A percentile compares a stretch with the other conserved stretches of the same genome.
phyloP scores from a whole-genome alignment of 2,329 filamentous ascomycete species.

The Hymenoscyphus salicellus region DNA sequence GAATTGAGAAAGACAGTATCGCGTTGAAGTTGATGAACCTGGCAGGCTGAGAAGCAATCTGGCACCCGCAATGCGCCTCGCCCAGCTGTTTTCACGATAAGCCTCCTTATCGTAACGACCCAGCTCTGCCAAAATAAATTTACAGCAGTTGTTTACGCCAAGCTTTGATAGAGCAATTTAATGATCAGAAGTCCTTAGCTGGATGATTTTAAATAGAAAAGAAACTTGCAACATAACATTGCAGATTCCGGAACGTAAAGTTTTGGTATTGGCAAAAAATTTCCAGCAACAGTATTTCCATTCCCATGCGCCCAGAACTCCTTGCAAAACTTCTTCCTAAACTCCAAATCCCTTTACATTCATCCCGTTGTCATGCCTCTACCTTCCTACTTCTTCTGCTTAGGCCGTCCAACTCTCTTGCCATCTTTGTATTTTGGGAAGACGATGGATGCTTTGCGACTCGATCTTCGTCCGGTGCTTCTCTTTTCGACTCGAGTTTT shows the following conservation, averaged over 20 bases:
- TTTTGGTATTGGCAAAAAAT: not conserved
- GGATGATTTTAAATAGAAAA: not conserved
- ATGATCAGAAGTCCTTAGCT: not conserved
- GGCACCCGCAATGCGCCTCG: not conserved
- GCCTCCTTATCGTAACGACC: not conserved
- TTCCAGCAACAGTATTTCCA: not conserved
- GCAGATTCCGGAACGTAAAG: not conserved
- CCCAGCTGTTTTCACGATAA: not conserved
- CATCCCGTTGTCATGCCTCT: not conserved
- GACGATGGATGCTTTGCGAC: slow-evolving; percentile 55
- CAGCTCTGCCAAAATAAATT: not conserved
- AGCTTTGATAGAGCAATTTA: not conserved
- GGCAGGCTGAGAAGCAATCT: not conserved
- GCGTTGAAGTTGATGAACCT: slow-evolving; percentile 1
- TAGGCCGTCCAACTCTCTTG: slow-evolving; percentile 40
- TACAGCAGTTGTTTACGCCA: not conserved
- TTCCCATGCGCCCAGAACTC: slow-evolving; percentile 12
- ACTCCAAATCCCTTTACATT: slow-evolving; percentile 8
- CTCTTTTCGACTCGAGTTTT: slow-evolving; percentile 58
- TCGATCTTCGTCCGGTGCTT: slow-evolving; percentile 37
- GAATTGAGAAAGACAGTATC: not conserved
- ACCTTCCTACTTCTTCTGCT: slow-evolving; percentile 28
- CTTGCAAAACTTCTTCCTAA: slow-evolving; percentile 10
- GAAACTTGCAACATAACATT: not conserved
- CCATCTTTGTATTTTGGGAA: slow-evolving; percentile 58